These are phyloP conservation scores for Dactylellina leptospora DNA, from an alignment of 2,329 filamentous ascomycete genomes.

Conservation along the genomic window DNA sequence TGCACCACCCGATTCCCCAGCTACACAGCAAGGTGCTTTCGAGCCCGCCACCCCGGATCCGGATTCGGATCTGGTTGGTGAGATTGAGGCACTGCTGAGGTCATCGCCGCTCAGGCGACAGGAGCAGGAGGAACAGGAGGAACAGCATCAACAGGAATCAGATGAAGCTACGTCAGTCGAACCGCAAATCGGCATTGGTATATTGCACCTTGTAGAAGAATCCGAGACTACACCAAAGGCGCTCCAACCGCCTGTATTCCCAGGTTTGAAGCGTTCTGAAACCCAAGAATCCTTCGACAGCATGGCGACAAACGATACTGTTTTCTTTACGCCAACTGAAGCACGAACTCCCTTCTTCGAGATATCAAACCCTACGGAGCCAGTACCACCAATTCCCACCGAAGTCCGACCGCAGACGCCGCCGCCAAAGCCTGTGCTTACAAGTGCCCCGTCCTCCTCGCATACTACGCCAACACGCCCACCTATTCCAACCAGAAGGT, in stretches of 20 bases:
- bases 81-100: constrained; percentile 44
- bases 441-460: constrained; percentile 18
- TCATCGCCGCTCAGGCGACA: constrained; percentile 35
- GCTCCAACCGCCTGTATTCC: constrained; percentile 34
- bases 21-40: constrained; percentile 14
- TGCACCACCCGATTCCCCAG: constrained; percentile 26
- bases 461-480: constrained; percentile 40
- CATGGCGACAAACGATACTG: constrained; percentile 41
- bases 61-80: constrained; percentile 46
- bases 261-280: constrained; percentile 6
- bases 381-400: constrained; percentile 15
- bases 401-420: constrained; percentile 12
- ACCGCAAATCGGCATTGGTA: neutral
- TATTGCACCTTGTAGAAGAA: neutral
- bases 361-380: constrained; percentile 22
- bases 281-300: constrained; percentile 36
- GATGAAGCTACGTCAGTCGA: constrained; percentile 29
- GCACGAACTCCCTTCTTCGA: constrained; percentile 17
- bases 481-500: constrained; percentile 29
- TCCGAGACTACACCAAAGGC: constrained; percentile 23
- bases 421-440: constrained; percentile 20
- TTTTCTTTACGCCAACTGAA: constrained; percentile 49
- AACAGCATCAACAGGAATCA: neutral
- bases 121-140: constrained; percentile 3
- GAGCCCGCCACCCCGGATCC: constrained; percentile 42